Base-by-base conservation (phyloP, 352 stramenopile species). In the Blastocystis sp. region DNA sequence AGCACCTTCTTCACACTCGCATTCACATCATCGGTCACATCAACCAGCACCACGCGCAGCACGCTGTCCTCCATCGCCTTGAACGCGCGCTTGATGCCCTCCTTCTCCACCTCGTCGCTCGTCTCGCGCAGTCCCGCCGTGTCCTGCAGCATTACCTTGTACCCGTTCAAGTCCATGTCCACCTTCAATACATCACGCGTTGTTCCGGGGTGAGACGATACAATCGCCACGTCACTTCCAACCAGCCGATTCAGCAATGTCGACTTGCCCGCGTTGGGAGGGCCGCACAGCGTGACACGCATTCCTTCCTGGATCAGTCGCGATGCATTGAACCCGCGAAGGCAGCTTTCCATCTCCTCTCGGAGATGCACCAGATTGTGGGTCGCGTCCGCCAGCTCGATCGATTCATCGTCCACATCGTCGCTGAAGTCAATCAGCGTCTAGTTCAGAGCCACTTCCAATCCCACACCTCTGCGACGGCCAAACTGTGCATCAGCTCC, bases 381-480 rank as follows among this genome's bases (percentile, higher is more conserved):
- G 0, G 78, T 88, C 11, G 64, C 67, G 17, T 88, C 78, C 1
- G 56, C 64, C 1, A 88, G 53, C 21, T 90, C 90, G 77, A 94
- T 92, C 14, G 92, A 94, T 43, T 95, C 92, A 86, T 96, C 93
- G 69, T 95, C 93, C 91, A 95, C 92, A 65, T 95, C 93, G 62
- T 95, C 93, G 4, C 92, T 92, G 91, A 95, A 96, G 88, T 96
- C 93, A 69, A 96, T 95, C 89, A 95, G 92, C 14, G 93, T 88
- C 28, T 69, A 69, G 62, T 17, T 17, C 14, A 14, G 62, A 45
- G 40, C 7, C 14, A 69, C 7, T 7, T 17, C 40, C 7, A 5
- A 7, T 0, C 28, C 7, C 28, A 69, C 14, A 69, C 93, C 64
- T 96, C 93, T 1, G 91, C 91, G 80, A 95, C 92, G 1, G 93